Conservation (phyloP, 768 basidiomycete genomes). For the Mycena epipterygia region DNA sequence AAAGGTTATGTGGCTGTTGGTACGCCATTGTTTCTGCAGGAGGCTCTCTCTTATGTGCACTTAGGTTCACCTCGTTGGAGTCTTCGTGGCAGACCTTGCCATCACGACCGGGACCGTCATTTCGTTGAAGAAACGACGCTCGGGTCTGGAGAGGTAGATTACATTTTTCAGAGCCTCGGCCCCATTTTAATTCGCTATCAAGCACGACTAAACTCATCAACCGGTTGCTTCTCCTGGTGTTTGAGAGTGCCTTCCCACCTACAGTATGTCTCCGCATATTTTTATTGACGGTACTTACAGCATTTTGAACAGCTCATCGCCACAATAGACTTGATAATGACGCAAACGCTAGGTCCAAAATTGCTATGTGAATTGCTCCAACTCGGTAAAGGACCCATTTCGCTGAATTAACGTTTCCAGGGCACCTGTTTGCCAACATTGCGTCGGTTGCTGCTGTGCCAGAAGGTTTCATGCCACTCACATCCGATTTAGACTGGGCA, state of each 20-base stretch:
- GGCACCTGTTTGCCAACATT: slow-evolving; percentile 12
- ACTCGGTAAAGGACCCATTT: background rate
- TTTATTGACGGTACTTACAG: too few species aligned
- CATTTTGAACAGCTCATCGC: background rate
- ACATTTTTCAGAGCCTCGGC: too few species aligned
- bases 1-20: slow-evolving; percentile 20
- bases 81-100: slow-evolving; percentile 12
- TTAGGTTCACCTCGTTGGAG: slow-evolving; percentile 28
- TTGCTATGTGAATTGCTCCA: background rate
- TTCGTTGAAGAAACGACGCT: background rate
- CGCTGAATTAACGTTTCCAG: background rate
- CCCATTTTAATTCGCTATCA: background rate
- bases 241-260: slow-evolving; percentile 24
- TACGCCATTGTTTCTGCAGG: background rate
- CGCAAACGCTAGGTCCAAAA: slow-evolving; percentile 14
- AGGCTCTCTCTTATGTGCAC: background rate
- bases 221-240: slow-evolving; percentile 18
- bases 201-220: slow-evolving; percentile 15
- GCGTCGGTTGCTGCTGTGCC: background rate
- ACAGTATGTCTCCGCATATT: slow-evolving; percentile 1
- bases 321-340: slow-evolving; percentile 16
- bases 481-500: background rate
- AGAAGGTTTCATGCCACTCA: background rate
- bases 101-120: slow-evolving; percentile 22
- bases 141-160: slow-evolving; percentile 1